Conservation (phyloP, 768 basidiomycete genomes). For the Mycena vitilis region DNA sequence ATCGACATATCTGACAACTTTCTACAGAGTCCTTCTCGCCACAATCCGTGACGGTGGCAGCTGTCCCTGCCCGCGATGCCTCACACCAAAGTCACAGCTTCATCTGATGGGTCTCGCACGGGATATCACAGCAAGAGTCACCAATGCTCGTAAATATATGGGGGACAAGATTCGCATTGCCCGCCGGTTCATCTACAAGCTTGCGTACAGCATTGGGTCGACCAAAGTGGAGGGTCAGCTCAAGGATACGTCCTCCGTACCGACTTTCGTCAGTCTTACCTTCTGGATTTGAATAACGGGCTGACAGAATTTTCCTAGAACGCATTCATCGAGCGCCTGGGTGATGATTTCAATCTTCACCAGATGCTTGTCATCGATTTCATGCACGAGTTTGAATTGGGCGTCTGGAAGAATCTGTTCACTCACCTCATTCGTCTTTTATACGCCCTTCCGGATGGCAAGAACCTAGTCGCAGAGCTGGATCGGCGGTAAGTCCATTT, state of each 20-base stretch:
- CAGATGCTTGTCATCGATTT: conserved; percentile 47
- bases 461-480: conserved; percentile 36
- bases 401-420: conserved; percentile 50
- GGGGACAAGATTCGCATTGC: background rate
- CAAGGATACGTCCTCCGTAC: conserved; percentile 23
- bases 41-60: conserved; percentile 35
- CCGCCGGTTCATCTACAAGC: conserved; percentile 10
- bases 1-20: background rate
- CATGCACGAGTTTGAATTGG: conserved; percentile 53
- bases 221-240: conserved; percentile 9
- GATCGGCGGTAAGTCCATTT: conserved; percentile 36
- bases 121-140: conserved; percentile 11
- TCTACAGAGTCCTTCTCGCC: conserved; percentile 27
- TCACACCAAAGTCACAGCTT: conserved; percentile 35
- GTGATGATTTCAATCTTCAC: conserved; percentile 41
- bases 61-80: conserved; percentile 41
- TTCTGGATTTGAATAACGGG: too few relatives aligned
- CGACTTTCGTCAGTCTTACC: conserved; percentile 12
- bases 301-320: conserved; percentile 42
- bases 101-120: conserved; percentile 25
- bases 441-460: conserved; percentile 34
- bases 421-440: conserved; percentile 50
- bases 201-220: conserved; percentile 3
- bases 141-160: conserved; percentile 10
- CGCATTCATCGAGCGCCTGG: conserved; percentile 45